A percentile compares a stretch with the other conserved stretches of the same genome.
phyloP scores from a whole-genome alignment of 2,329 filamentous ascomycete species.

The Talaromyces sp. region DNA sequence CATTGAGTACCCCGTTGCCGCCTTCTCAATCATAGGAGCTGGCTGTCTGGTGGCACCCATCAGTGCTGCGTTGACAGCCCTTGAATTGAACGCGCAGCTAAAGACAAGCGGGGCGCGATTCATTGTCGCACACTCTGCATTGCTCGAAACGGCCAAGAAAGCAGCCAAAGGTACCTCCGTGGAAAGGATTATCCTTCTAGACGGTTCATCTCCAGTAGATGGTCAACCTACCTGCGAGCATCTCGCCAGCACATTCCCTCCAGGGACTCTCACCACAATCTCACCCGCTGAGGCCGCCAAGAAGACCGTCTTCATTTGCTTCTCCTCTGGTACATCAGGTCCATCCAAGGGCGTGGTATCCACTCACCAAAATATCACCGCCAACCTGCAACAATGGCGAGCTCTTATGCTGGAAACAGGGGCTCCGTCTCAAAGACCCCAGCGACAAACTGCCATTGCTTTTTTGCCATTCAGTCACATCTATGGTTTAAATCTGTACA shows the following conservation, averaged over 20 bases:
- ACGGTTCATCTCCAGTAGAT: constrained; percentile 12
- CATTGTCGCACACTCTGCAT: constrained; percentile 20
- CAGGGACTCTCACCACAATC: constrained; percentile 9
- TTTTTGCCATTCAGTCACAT: constrained; percentile 28
- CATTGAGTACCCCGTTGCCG: constrained; percentile 23
- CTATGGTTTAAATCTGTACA: constrained; percentile 21
- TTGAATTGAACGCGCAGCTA: constrained; percentile 25
- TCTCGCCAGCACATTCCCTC: constrained; percentile 17
- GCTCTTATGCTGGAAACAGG: constrained; percentile 14
- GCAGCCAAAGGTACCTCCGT: constrained; percentile 20
- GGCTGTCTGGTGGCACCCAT: constrained; percentile 18
- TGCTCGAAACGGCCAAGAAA: constrained; percentile 18
- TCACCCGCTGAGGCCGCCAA: constrained; percentile 10
- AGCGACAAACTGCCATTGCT: constrained; percentile 17
- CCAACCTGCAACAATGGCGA: constrained; percentile 25
- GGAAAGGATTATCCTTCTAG: constrained; percentile 17
- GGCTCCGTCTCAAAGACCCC: constrained; percentile 6
- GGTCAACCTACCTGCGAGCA: constrained; percentile 20
- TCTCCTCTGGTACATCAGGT: constrained; percentile 26
- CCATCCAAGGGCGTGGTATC: constrained; percentile 25
- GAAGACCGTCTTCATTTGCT: constrained; percentile 24
- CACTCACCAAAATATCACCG: constrained; percentile 23
- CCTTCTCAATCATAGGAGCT: constrained; percentile 19
- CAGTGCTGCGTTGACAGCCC: constrained; percentile 19
- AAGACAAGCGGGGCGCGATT: constrained; percentile 23